phyloP scores from a whole-genome alignment of 768 basidiomycete genomes.

The Rhodotorula kratochvilovae region DNA sequence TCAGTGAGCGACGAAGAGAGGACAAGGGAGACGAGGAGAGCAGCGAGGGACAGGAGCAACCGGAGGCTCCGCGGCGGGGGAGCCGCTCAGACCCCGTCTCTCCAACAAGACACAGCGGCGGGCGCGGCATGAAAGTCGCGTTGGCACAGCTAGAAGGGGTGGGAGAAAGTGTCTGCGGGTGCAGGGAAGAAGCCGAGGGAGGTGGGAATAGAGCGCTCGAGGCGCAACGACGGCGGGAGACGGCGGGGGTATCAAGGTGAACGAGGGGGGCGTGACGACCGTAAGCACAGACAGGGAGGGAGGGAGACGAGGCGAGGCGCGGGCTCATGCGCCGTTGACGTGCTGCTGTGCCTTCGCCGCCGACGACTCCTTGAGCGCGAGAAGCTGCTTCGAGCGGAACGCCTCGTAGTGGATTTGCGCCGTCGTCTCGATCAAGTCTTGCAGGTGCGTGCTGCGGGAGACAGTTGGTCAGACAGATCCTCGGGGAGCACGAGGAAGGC shows the following conservation, averaged over 20 bases:
- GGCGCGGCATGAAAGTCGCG: background rate
- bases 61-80: background rate
- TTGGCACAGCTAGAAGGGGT: background rate
- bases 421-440: constrained; percentile 97
- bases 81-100: no score
- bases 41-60: background rate
- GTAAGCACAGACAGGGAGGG: background rate
- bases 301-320: background rate
- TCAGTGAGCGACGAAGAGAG: background rate
- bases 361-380: constrained; percentile 93
- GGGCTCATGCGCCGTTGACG: background rate
- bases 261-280: background rate
- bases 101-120: no score
- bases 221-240: background rate
- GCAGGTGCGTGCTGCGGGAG: constrained; percentile 74
- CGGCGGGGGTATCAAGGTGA: background rate
- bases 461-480: background rate
- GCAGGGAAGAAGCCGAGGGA: background rate
- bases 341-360: constrained; percentile 42
- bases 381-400: constrained; percentile 95
- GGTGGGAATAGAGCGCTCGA: background rate
- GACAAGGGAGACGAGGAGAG: background rate
- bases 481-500: no score
- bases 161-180: background rate
- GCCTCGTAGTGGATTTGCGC: constrained; percentile 99